Evolutionary conservation across 164 flowering plant species (phyloP).

Genomic region (Liriodendron chinense): DNA sequence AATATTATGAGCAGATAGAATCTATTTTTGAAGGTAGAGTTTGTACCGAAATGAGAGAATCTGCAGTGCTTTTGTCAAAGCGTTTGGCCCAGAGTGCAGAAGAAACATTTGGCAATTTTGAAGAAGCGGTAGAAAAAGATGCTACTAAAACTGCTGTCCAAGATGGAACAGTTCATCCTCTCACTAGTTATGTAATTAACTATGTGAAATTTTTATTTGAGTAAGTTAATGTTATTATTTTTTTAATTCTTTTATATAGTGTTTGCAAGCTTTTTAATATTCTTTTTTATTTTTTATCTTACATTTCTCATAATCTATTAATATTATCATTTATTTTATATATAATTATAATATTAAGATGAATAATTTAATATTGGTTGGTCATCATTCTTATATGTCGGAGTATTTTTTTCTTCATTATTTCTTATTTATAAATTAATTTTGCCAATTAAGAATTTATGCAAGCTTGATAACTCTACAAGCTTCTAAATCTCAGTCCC

Average conservation of each 20-base stretch:
- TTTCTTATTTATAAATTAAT: no score
- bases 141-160: slow-evolving; percentile 86
- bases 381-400: no score
- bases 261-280: background rate
- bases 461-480: no score
- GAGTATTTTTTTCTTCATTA: no score
- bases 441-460: no score
- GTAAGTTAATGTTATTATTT: slow-evolving; percentile 41
- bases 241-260: background rate
- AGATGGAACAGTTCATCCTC: slow-evolving; percentile 98
- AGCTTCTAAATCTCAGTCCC: no score
- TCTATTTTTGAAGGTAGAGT: slow-evolving; percentile 63
- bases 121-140: slow-evolving; percentile 96
- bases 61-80: slow-evolving; percentile 69
- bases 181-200: slow-evolving; percentile 95
- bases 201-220: slow-evolving; percentile 90
- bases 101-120: slow-evolving; percentile 91
- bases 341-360: no score
- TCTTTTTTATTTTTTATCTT: no score
- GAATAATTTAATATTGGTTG: background rate
- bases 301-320: background rate
- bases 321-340: no score
- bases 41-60: slow-evolving; percentile 73
- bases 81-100: slow-evolving; percentile 83
- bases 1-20: slow-evolving; percentile 45